phyloP scores from a whole-genome alignment of 2,329 filamentous ascomycete genomes.

The Fusarium begoniae region DNA sequence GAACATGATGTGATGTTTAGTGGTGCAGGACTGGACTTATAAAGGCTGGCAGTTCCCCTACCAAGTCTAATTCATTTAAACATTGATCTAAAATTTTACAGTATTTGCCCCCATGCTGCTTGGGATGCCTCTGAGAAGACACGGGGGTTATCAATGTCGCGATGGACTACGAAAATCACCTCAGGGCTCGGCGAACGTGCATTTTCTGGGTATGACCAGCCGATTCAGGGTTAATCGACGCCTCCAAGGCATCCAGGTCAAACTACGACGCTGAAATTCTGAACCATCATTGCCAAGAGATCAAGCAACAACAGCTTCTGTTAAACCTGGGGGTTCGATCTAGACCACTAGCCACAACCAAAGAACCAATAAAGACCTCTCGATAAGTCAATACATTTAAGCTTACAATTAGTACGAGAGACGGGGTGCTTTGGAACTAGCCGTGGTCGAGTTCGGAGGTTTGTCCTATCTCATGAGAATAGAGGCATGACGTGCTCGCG shows the following conservation, averaged over 20 bases:
- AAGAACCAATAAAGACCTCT: constrained; percentile 21
- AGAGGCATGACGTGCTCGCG: constrained; percentile 37
- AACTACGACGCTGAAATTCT: not conserved
- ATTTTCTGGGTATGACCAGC: not conserved
- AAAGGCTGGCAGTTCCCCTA: constrained; percentile 10
- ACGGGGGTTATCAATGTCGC: constrained; percentile 35
- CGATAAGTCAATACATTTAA: constrained; percentile 25
- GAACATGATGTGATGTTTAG: not conserved
- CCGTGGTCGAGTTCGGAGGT: constrained; percentile 8
- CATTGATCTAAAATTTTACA: not conserved
- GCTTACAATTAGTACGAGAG: not conserved
- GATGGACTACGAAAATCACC: constrained; percentile 39
- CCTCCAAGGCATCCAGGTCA: not conserved
- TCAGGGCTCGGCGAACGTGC: constrained; percentile 24
- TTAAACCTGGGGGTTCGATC: not conserved
- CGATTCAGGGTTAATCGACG: not conserved
- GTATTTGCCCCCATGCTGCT: not conserved
- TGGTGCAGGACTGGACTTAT: constrained; percentile 36
- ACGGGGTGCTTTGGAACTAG: not conserved
- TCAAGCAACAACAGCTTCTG: not conserved
- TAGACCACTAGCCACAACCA: constrained; percentile 9
- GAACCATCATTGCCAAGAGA: not conserved
- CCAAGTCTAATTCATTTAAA: not conserved
- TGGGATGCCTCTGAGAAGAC: not conserved
- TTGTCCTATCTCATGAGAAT: constrained; percentile 17